phyloP scores from a whole-genome alignment of 129 eudicot species.

The Rutidosis leptorrhynchoides region DNA sequence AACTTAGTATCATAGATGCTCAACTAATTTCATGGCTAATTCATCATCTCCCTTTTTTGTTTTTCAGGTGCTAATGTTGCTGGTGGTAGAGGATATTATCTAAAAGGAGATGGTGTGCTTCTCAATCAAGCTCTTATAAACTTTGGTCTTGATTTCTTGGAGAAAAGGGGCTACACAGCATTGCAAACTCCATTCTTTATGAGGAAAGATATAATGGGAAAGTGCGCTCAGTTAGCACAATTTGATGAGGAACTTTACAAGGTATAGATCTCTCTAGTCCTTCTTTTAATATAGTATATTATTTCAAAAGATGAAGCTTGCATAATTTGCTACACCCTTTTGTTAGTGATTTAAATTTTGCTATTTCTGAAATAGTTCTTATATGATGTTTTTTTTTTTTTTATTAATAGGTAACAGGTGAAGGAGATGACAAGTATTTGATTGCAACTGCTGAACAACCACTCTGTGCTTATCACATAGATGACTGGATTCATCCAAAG shows the following conservation, averaged over 20 bases:
- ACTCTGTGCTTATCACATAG: conserved; percentile 86
- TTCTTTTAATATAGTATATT: no score
- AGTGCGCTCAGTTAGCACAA: conserved; percentile 91
- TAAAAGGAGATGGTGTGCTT: conserved; percentile 81
- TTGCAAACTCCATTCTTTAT: conserved; percentile 89
- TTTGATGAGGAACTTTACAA: conserved; percentile 98
- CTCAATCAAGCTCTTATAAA: conserved; percentile 93
- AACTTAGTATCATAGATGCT: not conserved
- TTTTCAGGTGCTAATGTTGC: conserved; percentile 92
- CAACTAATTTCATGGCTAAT: not conserved
- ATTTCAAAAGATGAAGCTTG: no score
- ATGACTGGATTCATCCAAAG: conserved; percentile 88
- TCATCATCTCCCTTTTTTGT: no score
- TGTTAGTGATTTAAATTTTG: no score
- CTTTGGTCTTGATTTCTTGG: conserved; percentile 73
- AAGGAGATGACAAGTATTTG: conserved; percentile 93
- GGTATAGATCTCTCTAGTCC: no score
- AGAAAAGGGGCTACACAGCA: conserved; percentile 53
- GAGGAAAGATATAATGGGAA: conserved; percentile 91
- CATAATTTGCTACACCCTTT: no score
- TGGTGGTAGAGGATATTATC: conserved; percentile 95
- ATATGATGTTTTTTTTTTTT: no score
- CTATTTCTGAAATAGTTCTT: no score
- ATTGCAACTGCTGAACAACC: conserved; percentile 99
- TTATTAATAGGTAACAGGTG: conserved; percentile 85